phyloP scores from a whole-genome alignment of 495 filamentous ascomycete genomes.

The Penicillium robsamsonii region DNA sequence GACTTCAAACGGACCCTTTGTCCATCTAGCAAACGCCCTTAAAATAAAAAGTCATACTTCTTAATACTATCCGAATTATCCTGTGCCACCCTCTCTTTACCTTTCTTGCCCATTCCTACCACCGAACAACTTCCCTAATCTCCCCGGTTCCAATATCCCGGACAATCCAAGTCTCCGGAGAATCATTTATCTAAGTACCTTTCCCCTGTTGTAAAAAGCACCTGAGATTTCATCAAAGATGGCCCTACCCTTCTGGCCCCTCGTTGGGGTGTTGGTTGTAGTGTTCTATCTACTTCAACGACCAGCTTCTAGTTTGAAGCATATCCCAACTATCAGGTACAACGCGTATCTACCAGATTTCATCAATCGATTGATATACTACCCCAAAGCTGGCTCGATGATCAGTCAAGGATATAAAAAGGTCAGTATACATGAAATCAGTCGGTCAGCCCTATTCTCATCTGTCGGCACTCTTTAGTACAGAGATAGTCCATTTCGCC shows the following conservation, averaged over 20 bases:
- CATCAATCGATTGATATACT: conserved; percentile 32
- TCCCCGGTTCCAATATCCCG: neutral
- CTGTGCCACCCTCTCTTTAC: conserved; percentile 19
- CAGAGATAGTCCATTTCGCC: conserved; percentile 28
- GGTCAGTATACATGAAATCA: conserved; percentile 10
- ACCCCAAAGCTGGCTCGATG: conserved; percentile 19
- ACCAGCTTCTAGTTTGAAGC: conserved; percentile 9
- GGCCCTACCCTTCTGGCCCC: conserved; percentile 13
- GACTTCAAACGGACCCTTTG: conserved; percentile 10
- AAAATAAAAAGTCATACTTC: conserved; percentile 1
- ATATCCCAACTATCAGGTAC: conserved; percentile 30
- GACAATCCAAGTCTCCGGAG: conserved; percentile 6
- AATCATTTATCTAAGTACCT: conserved; percentile 2
- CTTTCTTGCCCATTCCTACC: conserved; percentile 16
- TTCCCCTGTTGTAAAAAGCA: neutral
- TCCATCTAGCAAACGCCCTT: conserved; percentile 9
- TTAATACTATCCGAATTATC: conserved; percentile 21
- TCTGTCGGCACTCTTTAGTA: conserved; percentile 17
- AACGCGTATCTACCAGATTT: conserved; percentile 24
- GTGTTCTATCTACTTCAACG: conserved; percentile 12
- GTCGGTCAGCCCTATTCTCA: neutral
- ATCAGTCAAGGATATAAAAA: conserved; percentile 31
- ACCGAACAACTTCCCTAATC: conserved; percentile 1
- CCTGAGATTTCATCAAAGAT: neutral
- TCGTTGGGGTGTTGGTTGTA: conserved; percentile 12